Evolutionary conservation across 1,284 basidiomycete species (phyloP).

Genomic region (Ceratobasidium sp.): DNA sequence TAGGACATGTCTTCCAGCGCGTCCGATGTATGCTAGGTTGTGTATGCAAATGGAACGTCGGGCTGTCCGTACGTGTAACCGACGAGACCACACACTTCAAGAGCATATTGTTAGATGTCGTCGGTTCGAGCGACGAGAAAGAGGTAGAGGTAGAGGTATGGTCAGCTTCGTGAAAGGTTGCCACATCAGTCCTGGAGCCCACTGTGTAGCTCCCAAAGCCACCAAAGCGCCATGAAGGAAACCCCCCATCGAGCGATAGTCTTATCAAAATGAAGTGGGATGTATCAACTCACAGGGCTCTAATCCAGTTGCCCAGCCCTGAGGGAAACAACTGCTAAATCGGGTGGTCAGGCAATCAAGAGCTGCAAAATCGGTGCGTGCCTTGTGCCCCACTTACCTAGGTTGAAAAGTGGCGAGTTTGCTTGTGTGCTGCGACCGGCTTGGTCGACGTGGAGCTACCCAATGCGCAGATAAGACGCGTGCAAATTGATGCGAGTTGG

Average conservation of each 20-base stretch:
- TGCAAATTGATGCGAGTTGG: too few relatives aligned
- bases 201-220: background rate
- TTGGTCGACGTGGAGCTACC: too few relatives aligned
- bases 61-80: too few relatives aligned
- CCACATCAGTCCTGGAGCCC: background rate
- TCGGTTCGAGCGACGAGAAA: background rate
- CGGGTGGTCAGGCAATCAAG: background rate
- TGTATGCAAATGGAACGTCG: slow-evolving; percentile 10
- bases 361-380: background rate
- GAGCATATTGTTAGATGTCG: background rate
- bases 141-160: background rate
- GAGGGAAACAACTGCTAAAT: background rate
- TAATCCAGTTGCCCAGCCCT: background rate
- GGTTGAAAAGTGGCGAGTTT: background rate
- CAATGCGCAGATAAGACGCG: too few relatives aligned
- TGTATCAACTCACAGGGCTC: background rate
- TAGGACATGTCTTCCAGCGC: background rate
- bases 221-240: too few relatives aligned
- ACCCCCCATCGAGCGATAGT: background rate
- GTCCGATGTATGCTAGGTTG: background rate
- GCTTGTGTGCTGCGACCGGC: too few relatives aligned
- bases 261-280: background rate
- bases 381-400: background rate
- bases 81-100: background rate
- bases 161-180: background rate